Percentiles rank a stretch among this genome's conserved stretches.
These are phyloP conservation scores for Puccinia novopanici DNA, from an alignment of 1,284 basidiomycete genomes.

Conservation along the genomic window DNA sequence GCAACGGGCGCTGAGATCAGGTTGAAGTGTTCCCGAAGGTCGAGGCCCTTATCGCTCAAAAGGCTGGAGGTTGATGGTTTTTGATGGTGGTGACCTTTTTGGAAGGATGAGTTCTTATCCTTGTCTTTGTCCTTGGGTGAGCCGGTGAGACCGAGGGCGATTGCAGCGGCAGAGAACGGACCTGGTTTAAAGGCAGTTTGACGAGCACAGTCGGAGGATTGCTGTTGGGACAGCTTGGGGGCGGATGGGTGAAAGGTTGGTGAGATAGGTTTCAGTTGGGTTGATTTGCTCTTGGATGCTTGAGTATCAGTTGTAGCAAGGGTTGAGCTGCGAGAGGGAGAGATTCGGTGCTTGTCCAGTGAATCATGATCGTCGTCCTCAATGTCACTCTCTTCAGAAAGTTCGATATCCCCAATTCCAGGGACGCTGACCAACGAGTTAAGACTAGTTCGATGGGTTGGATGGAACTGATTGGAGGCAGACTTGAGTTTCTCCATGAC, in stretches of 20 bases:
- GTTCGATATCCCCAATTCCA: constrained; percentile 68
- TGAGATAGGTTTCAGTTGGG: constrained; percentile 41
- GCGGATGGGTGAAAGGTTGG: constrained; percentile 14
- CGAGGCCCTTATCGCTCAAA: constrained; percentile 23
- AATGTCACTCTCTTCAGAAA: constrained; percentile 75
- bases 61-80: constrained; percentile 41
- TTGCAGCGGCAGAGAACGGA: constrained; percentile 48
- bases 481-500: constrained; percentile 44
- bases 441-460: constrained; percentile 15
- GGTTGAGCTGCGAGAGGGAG: constrained; percentile 57
- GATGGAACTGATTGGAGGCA: constrained; percentile 16
- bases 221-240: not conserved
- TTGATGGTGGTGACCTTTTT: constrained; percentile 18
- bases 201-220: constrained; percentile 4
- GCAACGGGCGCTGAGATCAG: constrained; percentile 35
- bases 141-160: constrained; percentile 40
- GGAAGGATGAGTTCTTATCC: not conserved
- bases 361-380: constrained; percentile 59
- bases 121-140: constrained; percentile 5
- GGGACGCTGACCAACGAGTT: constrained; percentile 61
- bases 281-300: not conserved
- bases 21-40: not conserved
- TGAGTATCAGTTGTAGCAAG: constrained; percentile 4
- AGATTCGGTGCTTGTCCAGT: not conserved
- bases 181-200: constrained; percentile 37